A percentile compares a stretch with the other conserved stretches of the same genome.
Evolutionary conservation across 1,284 basidiomycete species (phyloP).

Genomic region (Melampsora medusae): DNA sequence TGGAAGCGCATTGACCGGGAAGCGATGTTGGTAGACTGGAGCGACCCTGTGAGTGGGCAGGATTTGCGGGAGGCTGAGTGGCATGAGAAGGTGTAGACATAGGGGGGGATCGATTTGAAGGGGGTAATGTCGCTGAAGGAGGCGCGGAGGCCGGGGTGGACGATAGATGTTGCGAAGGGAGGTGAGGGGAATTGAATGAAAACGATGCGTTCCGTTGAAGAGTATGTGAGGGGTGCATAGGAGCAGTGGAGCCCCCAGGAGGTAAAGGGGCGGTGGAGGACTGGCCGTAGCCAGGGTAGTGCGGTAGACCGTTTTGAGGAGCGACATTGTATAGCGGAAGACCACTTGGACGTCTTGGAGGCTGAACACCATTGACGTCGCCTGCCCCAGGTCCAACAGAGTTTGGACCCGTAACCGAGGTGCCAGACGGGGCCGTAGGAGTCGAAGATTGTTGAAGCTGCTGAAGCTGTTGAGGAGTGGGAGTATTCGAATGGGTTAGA

Average conservation of each 20-base stretch:
- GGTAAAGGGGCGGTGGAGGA: background rate
- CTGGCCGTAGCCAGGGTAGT: background rate
- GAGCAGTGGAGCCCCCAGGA: background rate
- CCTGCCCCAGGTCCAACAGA: background rate
- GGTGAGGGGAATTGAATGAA: background rate
- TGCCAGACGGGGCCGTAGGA: background rate
- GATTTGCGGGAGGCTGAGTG: background rate
- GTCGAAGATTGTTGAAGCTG: background rate
- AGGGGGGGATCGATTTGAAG: background rate
- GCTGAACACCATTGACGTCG: background rate
- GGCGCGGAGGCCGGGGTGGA: background rate
- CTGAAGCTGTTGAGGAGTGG: background rate
- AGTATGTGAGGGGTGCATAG: background rate
- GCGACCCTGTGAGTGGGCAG: background rate
- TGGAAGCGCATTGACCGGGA: background rate
- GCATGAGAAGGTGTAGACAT: background rate
- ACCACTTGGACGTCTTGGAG: background rate
- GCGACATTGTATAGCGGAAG: background rate
- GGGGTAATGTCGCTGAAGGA: constrained; percentile 1
- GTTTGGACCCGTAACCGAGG: background rate
- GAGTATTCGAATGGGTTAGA: background rate
- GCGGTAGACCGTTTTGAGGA: background rate
- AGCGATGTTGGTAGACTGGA: background rate
- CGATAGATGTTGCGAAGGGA: background rate
- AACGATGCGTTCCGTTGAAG: constrained; percentile 1